Base-by-base conservation (phyloP, 257 asterid species). In the Echites panduratus region DNA sequence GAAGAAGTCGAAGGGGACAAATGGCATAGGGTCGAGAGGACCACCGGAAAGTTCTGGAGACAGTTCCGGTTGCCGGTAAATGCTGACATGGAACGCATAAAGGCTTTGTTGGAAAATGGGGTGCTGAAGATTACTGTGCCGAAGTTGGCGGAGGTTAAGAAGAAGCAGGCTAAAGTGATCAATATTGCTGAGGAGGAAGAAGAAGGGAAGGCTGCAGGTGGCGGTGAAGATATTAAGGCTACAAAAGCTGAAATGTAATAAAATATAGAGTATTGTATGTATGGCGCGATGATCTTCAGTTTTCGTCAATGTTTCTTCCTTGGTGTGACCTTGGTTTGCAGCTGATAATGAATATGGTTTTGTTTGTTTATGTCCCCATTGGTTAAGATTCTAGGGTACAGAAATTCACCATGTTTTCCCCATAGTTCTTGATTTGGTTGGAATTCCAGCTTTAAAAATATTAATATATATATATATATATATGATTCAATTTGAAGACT, bases 11-110 rank as follows among this genome's bases (percentile, higher is more conserved):
- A 84, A 76, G 96, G 88, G 4, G 98, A 89, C 75, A 83, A 84
- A 74, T 92, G 98, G 98, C 98, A 92, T 80, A 59, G 95, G 73
- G 90, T 78, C 67, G 97, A 92, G 84, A 78, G 97, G 50, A 83
- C 89, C 0, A 81, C 73, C 1, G 97, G 98, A 5, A 87, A 75
- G 75, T 92, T 92, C 81, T 85, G 94, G 97, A 70, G 97, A 81
- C 98, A 78, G 80, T 92, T 92, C 68, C 79, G 91, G 83, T 1
- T 92, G 88, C 94, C 97, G 47, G 86, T 13, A 64, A 82, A 84
- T n/a, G 92, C 88, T 0, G 95, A 90, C 59, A 24, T 88, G 89
- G 92, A 87, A 27, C 82, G 72, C 0, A 86, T 89, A 19, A 77
- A 67, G 24, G 97, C 96, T 20, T 71, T 76, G 16, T 75, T 92